Conservation (phyloP, 2,329 filamentous ascomycete genomes). For the Aspergillus versicolor region DNA sequence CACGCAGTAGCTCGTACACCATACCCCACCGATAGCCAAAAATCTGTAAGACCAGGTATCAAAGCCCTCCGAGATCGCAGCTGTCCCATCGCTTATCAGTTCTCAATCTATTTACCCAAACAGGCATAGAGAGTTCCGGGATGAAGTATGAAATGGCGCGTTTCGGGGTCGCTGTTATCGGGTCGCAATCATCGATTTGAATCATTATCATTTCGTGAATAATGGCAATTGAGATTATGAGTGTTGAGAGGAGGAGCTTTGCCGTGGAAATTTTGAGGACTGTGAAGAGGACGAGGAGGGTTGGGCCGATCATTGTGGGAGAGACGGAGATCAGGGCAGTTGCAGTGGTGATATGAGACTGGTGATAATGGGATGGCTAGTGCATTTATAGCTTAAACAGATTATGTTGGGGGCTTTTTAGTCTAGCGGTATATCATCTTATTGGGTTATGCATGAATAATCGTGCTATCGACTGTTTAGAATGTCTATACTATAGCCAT, state of each 20-base stretch:
- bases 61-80: not conserved
- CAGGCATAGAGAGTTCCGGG: not conserved
- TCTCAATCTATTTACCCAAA: conserved; percentile 8
- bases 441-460: not conserved
- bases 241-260: not conserved
- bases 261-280: not conserved
- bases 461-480: no score
- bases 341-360: not conserved
- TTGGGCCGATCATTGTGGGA: not conserved
- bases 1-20: not conserved
- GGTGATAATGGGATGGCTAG: not conserved
- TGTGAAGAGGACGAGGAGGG: not conserved
- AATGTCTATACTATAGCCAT: not conserved
- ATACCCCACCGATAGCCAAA: not conserved
- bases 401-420: not conserved
- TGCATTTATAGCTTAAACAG: not conserved
- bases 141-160: not conserved
- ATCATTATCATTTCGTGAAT: conserved; percentile 9
- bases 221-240: not conserved
- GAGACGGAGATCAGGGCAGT: not conserved
- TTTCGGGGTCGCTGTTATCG: not conserved
- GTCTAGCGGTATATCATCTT: no score
- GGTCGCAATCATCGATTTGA: not conserved
- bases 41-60: not conserved
- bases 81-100: not conserved